These are phyloP conservation scores for Talaromyces wortmannii DNA, from an alignment of 495 filamentous ascomycete species.

Conservation along the genomic window DNA sequence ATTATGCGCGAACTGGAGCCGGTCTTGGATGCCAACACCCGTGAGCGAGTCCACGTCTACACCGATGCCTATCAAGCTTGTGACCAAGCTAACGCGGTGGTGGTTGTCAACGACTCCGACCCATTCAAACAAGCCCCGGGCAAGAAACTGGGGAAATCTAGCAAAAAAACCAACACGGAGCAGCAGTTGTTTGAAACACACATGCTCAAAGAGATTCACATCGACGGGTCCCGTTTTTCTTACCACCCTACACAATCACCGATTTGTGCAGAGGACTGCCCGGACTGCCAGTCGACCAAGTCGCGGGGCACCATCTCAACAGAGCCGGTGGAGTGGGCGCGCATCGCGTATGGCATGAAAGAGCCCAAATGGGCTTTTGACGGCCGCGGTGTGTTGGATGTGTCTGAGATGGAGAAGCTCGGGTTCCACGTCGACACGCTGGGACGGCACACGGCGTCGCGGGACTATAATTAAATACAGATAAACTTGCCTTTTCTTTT, in stretches of 20 bases:
- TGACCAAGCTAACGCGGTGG: constrained; percentile 23
- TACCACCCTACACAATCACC: constrained; percentile 1
- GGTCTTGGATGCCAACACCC: constrained; percentile 1
- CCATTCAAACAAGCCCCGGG: constrained; percentile 18
- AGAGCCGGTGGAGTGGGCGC: constrained; percentile 44
- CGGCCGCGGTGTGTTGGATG: constrained; percentile 57
- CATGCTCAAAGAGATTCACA: not conserved
- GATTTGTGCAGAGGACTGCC: constrained; percentile 12
- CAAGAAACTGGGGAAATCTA: not conserved
- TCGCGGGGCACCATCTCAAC: constrained; percentile 8
- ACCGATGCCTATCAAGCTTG: constrained; percentile 31
- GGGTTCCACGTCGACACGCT: constrained; percentile 38
- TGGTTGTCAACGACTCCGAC: constrained; percentile 31
- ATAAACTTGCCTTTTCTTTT: not conserved
- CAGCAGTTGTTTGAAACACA: not conserved
- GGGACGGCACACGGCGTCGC: constrained; percentile 10
- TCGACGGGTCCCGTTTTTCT: not conserved
- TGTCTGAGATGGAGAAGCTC: constrained; percentile 43
- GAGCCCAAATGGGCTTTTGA: constrained; percentile 68
- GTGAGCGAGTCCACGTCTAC: constrained; percentile 20
- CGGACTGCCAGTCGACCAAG: constrained; percentile 12
- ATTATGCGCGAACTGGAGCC: constrained; percentile 31
- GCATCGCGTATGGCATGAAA: constrained; percentile 47
- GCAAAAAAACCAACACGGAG: not conserved
- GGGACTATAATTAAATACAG: not conserved